Evolutionary conservation across 2,329 filamentous ascomycete species (phyloP), one percentile per base, ranked within the genome.

Genomic region (Talaromyces sp.): DNA sequence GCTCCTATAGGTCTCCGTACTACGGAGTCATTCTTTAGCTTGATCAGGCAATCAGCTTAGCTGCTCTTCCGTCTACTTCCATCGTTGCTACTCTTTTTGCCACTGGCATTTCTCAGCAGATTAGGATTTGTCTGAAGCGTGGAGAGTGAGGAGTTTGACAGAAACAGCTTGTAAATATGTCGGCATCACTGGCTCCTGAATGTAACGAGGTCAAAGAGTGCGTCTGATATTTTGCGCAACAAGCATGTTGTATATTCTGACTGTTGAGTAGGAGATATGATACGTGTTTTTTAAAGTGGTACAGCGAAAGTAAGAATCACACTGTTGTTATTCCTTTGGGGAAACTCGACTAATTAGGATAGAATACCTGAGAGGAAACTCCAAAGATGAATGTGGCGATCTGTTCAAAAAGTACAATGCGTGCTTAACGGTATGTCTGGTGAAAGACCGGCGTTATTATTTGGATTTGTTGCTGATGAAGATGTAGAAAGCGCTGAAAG

Each of bases 281-380:
- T 75, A 93, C 89, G 57, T 99, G 95, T 79, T 99, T 99, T 74
- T 80, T 99, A 65, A 98, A 96, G 78, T 99, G 95, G 95, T 99
- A 99, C 76, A 97, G 93, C 73, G 95, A 99, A 78, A 98, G 95
- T 97, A 82, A 65, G 27, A 58, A 56, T 3, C 26, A 27, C 29
- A 19, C 35, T 19, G 1, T 14, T 51, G 35, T 55, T 19, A 21
- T 56, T 50, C 7, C 2, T 51, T 8, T 26, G 56, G 61, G 38
- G 51, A 7, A 56, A 62, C 7, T 49, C 46, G 56, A 56, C 67
- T 68, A 55, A 65, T 58, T 17, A n/a, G 54, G 32, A 58, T 65
- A 95, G 95, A 97, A 77, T 99, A 96, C 71, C 85, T 99, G 21
- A 85, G 92, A 67, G 93, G 93, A 19, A 88, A 88, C 62, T 89